Conservation (phyloP, 1,284 basidiomycete species). For the Papiliotrema fonsecae region DNA sequence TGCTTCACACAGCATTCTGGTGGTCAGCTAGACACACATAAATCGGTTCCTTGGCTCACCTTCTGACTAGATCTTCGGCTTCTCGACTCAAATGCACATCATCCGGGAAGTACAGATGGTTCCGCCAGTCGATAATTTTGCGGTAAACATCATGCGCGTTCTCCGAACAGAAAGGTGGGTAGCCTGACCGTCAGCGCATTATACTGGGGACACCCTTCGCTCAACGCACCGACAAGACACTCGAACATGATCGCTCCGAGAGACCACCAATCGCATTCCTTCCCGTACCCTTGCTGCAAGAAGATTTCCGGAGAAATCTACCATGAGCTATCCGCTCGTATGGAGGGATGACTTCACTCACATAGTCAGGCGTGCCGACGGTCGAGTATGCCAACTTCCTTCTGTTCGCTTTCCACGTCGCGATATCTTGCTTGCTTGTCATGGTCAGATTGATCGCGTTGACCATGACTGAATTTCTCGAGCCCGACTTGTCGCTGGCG, state of each 20-base stretch:
- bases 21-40: slow-evolving; percentile 1
- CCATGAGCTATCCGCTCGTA: not conserved
- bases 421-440: slow-evolving; percentile 86
- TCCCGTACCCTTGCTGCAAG: slow-evolving; percentile 93
- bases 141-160: slow-evolving; percentile 97
- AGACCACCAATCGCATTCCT: slow-evolving; percentile 99
- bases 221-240: slow-evolving; percentile 69
- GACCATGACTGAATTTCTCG: slow-evolving; percentile 89
- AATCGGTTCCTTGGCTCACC: slow-evolving; percentile 47
- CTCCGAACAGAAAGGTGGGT: slow-evolving; percentile 96
- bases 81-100: slow-evolving; percentile 91
- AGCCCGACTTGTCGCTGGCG: slow-evolving; percentile 13
- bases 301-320: slow-evolving; percentile 96
- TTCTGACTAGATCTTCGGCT: slow-evolving; percentile 82
- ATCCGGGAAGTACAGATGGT: slow-evolving; percentile 88
- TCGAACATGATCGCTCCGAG: slow-evolving; percentile 98
- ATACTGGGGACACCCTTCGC: not conserved
- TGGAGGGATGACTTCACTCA: slow-evolving; percentile 16
- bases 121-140: slow-evolving; percentile 95
- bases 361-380: slow-evolving; percentile 96
- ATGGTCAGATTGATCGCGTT: slow-evolving; percentile 93
- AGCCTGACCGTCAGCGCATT: slow-evolving; percentile 50
- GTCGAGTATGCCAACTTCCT: slow-evolving; percentile 96
- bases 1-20: slow-evolving; percentile 75
- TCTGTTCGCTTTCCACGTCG: slow-evolving; percentile 98